Conservation (phyloP, 345 rosid genomes). For the Rhodomyrtus tomentosa region DNA sequence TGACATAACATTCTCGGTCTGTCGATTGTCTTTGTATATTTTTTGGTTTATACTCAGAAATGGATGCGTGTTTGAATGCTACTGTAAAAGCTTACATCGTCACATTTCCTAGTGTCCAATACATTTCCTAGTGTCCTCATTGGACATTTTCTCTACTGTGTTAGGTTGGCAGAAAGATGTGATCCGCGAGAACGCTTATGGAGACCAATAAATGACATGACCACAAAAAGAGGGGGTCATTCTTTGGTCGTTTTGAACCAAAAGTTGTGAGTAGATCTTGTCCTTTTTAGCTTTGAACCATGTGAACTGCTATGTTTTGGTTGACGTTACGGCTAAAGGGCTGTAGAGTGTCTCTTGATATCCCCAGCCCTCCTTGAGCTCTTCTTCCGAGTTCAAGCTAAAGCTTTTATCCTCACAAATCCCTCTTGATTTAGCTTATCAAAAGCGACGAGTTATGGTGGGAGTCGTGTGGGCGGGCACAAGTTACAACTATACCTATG, state of each 20-base stretch:
- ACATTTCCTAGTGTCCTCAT: background rate
- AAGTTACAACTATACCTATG: background rate
- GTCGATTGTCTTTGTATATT: background rate
- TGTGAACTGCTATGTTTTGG: background rate
- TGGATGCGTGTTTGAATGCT: background rate
- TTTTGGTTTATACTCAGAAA: background rate
- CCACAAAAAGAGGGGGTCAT: slow-evolving; percentile 15
- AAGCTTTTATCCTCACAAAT: background rate
- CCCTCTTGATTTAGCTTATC: background rate
- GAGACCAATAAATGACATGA: slow-evolving; percentile 14
- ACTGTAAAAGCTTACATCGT: background rate
- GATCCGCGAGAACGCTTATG: slow-evolving; percentile 28
- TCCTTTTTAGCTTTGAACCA: background rate
- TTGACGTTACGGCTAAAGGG: background rate
- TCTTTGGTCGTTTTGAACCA: slow-evolving; percentile 16
- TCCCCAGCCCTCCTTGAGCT: background rate
- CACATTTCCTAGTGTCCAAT: background rate
- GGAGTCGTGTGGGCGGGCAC: background rate
- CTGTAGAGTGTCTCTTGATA: background rate
- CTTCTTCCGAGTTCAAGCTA: background rate
- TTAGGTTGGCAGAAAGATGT: slow-evolving; percentile 27
- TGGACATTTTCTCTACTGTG: background rate
- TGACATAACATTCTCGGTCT: background rate
- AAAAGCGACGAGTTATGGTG: background rate
- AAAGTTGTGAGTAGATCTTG: slow-evolving; percentile 21